phyloP scores from a whole-genome alignment of 305 asterid genomes.

The Fraxinus dipetala region DNA sequence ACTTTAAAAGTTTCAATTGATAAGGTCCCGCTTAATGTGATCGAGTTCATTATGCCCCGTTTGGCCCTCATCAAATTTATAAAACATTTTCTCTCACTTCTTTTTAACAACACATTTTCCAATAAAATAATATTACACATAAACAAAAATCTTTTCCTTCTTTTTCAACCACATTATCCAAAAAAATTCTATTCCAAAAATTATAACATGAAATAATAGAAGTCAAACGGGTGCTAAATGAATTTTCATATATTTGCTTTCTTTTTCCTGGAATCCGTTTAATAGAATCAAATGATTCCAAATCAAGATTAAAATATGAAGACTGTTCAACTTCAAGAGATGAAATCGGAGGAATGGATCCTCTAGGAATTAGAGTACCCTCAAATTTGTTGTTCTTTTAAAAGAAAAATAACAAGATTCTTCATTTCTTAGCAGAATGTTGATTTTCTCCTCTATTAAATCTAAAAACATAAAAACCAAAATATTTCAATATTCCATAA shows the following conservation, averaged over 20 bases:
- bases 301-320: not conserved
- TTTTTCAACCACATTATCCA: too few species aligned
- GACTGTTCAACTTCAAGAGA: not conserved
- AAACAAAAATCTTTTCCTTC: too few species aligned
- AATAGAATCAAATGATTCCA: not conserved
- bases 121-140: not conserved
- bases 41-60: not conserved
- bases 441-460: too few species aligned
- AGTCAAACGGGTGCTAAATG: not conserved
- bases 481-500: too few species aligned
- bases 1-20: not conserved
- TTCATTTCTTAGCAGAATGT: too few species aligned
- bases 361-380: not conserved
- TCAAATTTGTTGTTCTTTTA: not conserved
- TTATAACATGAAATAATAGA: too few species aligned
- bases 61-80: not conserved
- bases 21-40: not conserved
- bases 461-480: too few species aligned
- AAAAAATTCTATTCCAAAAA: too few species aligned
- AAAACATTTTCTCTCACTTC: too few species aligned
- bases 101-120: not conserved
- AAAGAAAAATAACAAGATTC: not conserved
- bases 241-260: not conserved
- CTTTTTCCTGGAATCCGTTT: not conserved
- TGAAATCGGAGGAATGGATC: not conserved